Conservation (phyloP, 2,329 filamentous ascomycete species). For the Cladosporium sp. region DNA sequence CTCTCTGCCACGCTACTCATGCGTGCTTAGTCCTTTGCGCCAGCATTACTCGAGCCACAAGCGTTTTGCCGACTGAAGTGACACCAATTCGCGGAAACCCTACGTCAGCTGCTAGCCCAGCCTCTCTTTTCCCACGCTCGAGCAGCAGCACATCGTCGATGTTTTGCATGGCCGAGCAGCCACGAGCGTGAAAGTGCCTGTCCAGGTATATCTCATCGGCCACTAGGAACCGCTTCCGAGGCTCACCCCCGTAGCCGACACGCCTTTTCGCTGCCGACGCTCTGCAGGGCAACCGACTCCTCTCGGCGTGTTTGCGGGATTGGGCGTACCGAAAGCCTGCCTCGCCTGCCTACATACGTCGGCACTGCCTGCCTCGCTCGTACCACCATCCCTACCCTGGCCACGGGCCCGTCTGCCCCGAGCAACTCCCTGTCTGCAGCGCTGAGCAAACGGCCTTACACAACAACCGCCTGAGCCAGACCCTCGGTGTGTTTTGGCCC, state of each 20-base stretch:
- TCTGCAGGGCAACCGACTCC: slow-evolving; percentile 4
- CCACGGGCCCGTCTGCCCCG: neutral
- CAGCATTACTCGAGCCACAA: slow-evolving; percentile 12
- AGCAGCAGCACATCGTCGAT: slow-evolving; percentile 18
- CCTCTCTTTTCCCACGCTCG: neutral
- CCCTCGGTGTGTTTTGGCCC: neutral
- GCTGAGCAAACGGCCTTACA: neutral
- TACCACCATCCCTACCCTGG: neutral
- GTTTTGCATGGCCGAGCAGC: slow-evolving; percentile 17
- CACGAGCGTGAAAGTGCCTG: neutral
- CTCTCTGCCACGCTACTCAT: slow-evolving; percentile 1
- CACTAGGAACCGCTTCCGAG: slow-evolving; percentile 14
- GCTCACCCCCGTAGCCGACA: slow-evolving; percentile 7
- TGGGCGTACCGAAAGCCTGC: neutral
- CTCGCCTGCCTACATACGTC: neutral
- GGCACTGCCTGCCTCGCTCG: slow-evolving; percentile 5
- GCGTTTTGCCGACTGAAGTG: neutral
- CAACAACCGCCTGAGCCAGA: slow-evolving; percentile 7
- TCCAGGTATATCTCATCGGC: neutral
- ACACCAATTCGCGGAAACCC: neutral
- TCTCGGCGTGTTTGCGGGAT: slow-evolving; percentile 17
- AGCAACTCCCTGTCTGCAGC: slow-evolving; percentile 17
- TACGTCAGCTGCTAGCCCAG: slow-evolving; percentile 2
- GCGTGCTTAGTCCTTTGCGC: neutral
- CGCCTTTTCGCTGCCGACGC: neutral